These are phyloP conservation scores for Zygoascus biomembranicola DNA, from an alignment of 805 yeast genomes.

Conservation along the genomic window DNA sequence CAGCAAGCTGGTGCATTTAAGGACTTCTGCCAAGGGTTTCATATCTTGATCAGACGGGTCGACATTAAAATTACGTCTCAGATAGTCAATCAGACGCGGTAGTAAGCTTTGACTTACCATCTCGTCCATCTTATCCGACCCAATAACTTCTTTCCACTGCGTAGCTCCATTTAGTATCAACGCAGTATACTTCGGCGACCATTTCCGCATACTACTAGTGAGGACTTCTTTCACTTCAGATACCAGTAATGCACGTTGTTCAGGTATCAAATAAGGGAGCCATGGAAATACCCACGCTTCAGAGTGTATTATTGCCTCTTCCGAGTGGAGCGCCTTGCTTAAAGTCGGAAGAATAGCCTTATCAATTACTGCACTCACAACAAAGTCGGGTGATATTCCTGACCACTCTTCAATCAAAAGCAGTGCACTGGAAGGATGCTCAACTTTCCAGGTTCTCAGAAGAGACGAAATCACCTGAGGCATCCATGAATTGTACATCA, in stretches of 20 bases:
- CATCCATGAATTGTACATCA: conserved; percentile 32
- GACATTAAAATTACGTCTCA: conserved; percentile 16
- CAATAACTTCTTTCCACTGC: conserved; percentile 14
- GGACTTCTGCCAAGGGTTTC: conserved; percentile 14
- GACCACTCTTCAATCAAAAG: conserved; percentile 37
- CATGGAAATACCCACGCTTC: conserved; percentile 33
- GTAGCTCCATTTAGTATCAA: conserved; percentile 4
- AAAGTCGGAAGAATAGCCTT: conserved; percentile 34
- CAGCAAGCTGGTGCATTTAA: conserved; percentile 22
- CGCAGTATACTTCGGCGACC: conserved; percentile 6
- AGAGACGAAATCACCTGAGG: conserved; percentile 28
- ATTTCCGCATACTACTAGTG: conserved; percentile 9
- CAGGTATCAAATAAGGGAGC: conserved; percentile 26
- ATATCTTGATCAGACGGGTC: conserved; percentile 24
- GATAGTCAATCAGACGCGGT: conserved; percentile 12
- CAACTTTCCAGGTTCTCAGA: conserved; percentile 31
- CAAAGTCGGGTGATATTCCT: conserved; percentile 26
- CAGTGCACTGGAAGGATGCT: conserved; percentile 34
- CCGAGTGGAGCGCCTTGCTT: conserved; percentile 22
- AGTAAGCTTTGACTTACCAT: conserved; percentile 11
- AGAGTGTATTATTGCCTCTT: conserved; percentile 6
- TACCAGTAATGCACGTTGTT: conserved; percentile 15
- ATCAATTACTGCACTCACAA: conserved; percentile 25
- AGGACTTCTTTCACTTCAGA: conserved; percentile 21
- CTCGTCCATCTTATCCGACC: conserved; percentile 8